phyloP scores from a whole-genome alignment of 2,329 filamentous ascomycete genomes.

The Tolypocladium cylindrosporum region DNA sequence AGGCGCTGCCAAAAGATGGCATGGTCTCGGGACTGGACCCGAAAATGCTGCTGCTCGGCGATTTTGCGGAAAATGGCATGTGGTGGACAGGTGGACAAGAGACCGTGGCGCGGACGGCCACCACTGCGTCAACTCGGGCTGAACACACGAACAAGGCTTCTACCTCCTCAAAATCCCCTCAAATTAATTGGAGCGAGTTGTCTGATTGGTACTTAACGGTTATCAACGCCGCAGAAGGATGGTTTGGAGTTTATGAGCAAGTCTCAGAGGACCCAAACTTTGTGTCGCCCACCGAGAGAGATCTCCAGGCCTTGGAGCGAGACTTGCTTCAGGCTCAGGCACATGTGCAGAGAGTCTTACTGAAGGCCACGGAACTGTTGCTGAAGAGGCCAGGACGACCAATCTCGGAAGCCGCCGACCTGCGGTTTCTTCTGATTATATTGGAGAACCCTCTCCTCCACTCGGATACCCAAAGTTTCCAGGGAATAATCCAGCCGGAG shows the following conservation, averaged over 20 bases:
- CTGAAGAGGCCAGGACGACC: conserved; percentile 69
- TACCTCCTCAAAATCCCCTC: conserved; percentile 37
- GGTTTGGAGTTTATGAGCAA: conserved; percentile 50
- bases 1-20: conserved; percentile 9
- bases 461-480: conserved; percentile 27
- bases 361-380: conserved; percentile 71
- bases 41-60: conserved; percentile 63
- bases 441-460: conserved; percentile 70
- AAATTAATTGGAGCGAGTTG: conserved; percentile 65
- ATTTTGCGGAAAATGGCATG: conserved; percentile 69
- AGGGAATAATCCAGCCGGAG: conserved; percentile 27
- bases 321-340: conserved; percentile 48
- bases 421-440: conserved; percentile 70
- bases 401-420: conserved; percentile 56
- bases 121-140: background rate
- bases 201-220: conserved; percentile 66
- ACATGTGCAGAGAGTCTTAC: conserved; percentile 57
- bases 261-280: conserved; percentile 23
- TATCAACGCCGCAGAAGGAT: conserved; percentile 56
- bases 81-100: conserved; percentile 66
- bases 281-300: conserved; percentile 21
- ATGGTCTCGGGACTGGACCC: conserved; percentile 51
- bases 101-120: conserved; percentile 8
- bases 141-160: conserved; percentile 5
- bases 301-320: conserved; percentile 34